These are phyloP conservation scores for Nitzschia putrida DNA, from an alignment of 108 stramenopile species.

Conservation along the genomic window DNA sequence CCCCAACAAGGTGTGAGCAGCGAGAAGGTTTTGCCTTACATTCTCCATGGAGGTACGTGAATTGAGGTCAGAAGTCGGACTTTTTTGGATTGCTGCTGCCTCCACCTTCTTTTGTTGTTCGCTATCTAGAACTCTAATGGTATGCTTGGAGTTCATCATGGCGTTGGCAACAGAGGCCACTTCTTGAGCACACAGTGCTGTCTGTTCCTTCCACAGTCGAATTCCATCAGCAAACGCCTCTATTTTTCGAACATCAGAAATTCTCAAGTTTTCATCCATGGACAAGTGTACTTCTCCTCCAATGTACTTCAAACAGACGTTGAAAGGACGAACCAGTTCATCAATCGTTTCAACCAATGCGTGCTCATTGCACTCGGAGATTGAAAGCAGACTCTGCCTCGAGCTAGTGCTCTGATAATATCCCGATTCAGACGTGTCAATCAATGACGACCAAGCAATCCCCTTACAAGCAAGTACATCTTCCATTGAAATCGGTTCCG, in stretches of 20 bases:
- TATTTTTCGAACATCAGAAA: constrained; percentile 40
- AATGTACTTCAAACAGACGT: constrained; percentile 24
- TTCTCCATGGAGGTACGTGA: not conserved
- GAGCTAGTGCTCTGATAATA: constrained; percentile 34
- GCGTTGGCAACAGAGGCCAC: not conserved
- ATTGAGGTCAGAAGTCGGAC: not conserved
- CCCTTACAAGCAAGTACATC: constrained; percentile 38
- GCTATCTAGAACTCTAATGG: too few species aligned
- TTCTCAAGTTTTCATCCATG: constrained; percentile 39
- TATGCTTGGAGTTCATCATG: not conserved
- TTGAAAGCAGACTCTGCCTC: constrained; percentile 39
- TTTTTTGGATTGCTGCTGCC: not conserved
- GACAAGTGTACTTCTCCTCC: constrained; percentile 22
- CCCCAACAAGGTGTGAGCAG: constrained; percentile 14
- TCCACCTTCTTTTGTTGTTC: not conserved
- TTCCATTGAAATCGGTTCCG: constrained; percentile 18
- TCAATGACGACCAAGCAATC: constrained; percentile 43
- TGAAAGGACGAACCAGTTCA: constrained; percentile 30
- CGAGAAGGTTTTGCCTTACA: not conserved
- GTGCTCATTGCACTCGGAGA: not conserved
- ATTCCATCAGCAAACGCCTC: constrained; percentile 19
- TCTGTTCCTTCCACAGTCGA: not conserved
- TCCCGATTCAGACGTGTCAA: constrained; percentile 36
- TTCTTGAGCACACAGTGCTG: not conserved
- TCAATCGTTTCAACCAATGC: constrained; percentile 1